Percentiles rank a stretch among this genome's conserved stretches.
Evolutionary conservation across 2,329 filamentous ascomycete species (phyloP).

Genomic region (Talaromyces sp.): DNA sequence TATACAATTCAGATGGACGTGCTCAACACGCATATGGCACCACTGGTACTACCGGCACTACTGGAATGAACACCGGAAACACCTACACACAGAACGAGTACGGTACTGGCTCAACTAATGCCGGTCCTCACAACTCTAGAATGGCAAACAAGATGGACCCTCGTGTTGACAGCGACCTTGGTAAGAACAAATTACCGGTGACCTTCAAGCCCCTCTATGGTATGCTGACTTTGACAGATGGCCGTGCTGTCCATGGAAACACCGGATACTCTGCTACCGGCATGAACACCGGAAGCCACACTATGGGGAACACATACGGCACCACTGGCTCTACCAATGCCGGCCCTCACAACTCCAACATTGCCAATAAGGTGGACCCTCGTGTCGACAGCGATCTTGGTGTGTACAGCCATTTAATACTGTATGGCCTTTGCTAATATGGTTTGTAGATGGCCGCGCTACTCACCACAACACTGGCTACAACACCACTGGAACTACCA

Average conservation of each 20-base stretch:
- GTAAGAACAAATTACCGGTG: background rate
- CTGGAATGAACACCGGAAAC: constrained; percentile 17
- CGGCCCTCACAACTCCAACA: constrained; percentile 39
- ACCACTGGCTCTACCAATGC: constrained; percentile 32
- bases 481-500: background rate
- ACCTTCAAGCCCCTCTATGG: background rate
- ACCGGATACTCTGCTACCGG: constrained; percentile 22
- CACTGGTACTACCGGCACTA: constrained; percentile 1
- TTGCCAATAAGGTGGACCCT: constrained; percentile 35
- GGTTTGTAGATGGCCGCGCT: constrained; percentile 18
- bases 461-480: constrained; percentile 14
- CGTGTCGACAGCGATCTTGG: constrained; percentile 43
- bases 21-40: background rate
- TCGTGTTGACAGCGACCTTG: constrained; percentile 31
- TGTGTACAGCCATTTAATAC: constrained; percentile 1
- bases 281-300: constrained; percentile 1
- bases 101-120: constrained; percentile 19
- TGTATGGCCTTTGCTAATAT: background rate
- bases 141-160: constrained; percentile 41
- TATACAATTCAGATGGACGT: background rate
- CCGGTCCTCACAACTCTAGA: constrained; percentile 40
- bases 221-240: constrained; percentile 16
- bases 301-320: constrained; percentile 10
- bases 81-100: constrained; percentile 14
- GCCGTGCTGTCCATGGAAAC: constrained; percentile 11